Conservation (phyloP, 352 stramenopile genomes). For the Achlya hypogyna region DNA sequence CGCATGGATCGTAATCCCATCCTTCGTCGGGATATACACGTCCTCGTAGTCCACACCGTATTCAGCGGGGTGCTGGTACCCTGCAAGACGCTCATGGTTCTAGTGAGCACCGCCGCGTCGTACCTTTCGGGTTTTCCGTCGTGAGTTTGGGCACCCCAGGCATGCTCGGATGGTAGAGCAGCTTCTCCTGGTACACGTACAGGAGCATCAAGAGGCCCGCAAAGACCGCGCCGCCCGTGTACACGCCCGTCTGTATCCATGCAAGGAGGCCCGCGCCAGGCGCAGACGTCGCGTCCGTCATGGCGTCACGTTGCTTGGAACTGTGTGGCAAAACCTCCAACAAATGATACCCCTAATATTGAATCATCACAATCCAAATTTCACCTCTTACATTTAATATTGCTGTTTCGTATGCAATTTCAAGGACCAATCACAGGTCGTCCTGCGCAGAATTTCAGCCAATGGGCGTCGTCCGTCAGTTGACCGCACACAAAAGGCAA, state of each 20-base stretch:
- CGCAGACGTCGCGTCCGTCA: too few species aligned
- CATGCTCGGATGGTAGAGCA: constrained; percentile 78
- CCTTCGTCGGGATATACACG: constrained; percentile 70
- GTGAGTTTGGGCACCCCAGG: constrained; percentile 69
- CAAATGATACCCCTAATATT: too few species aligned
- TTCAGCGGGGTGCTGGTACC: constrained; percentile 83
- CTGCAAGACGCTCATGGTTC: constrained; percentile 22
- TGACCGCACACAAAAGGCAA: background rate
- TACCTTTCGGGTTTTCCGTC: constrained; percentile 68
- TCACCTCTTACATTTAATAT: too few species aligned
- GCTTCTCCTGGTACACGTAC: constrained; percentile 72
- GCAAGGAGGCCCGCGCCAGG: background rate
- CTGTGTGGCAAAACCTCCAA: too few species aligned
- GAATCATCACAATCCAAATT: too few species aligned
- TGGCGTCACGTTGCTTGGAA: too few species aligned
- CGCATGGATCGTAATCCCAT: constrained; percentile 83
- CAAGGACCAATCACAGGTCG: background rate
- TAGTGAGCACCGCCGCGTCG: background rate
- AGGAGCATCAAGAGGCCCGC: constrained; percentile 55
- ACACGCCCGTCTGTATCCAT: constrained; percentile 55
- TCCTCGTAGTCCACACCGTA: constrained; percentile 86
- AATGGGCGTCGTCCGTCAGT: background rate
- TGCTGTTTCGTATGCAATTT: too few species aligned
- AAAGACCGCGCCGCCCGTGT: constrained; percentile 50
- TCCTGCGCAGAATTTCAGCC: background rate